Conservation (phyloP, 768 basidiomycete species). For the Naganishia friedmannii region DNA sequence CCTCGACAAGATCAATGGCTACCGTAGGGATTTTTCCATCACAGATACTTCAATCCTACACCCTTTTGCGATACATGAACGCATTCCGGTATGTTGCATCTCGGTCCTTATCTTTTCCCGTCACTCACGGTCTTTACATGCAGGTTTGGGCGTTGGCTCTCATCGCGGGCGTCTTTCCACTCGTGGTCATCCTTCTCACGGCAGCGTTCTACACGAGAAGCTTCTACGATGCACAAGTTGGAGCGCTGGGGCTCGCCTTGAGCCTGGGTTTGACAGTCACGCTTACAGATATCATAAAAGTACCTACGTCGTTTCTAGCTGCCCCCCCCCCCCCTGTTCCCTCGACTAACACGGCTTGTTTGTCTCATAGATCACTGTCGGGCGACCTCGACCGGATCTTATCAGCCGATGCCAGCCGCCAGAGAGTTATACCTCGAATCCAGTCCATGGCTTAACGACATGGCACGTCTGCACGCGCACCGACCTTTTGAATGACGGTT, state of each 20-base stretch:
- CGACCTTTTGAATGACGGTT: conserved; percentile 46
- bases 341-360: background rate
- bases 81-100: conserved; percentile 34
- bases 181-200: conserved; percentile 41
- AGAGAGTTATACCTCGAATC: conserved; percentile 39
- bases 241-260: conserved; percentile 43
- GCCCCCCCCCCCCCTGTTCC: background rate
- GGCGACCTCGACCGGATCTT: conserved; percentile 49
- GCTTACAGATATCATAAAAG: conserved; percentile 50
- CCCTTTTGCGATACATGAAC: conserved; percentile 45
- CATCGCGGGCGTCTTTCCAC: conserved; percentile 43
- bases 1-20: conserved; percentile 53
- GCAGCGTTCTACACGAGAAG: conserved; percentile 33
- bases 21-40: conserved; percentile 43
- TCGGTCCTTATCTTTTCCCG: background rate
- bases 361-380: conserved; percentile 45
- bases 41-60: conserved; percentile 44
- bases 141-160: conserved; percentile 44
- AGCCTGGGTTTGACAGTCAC: conserved; percentile 43
- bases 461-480: conserved; percentile 46
- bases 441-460: conserved; percentile 43
- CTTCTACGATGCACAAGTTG: conserved; percentile 38
- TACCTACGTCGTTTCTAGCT: background rate
- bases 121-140: background rate
- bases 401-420: conserved; percentile 48